Evolutionary conservation across 768 basidiomycete species (phyloP), one percentile per base, ranked within the genome.

Genomic region (Podaxis rugospora): DNA sequence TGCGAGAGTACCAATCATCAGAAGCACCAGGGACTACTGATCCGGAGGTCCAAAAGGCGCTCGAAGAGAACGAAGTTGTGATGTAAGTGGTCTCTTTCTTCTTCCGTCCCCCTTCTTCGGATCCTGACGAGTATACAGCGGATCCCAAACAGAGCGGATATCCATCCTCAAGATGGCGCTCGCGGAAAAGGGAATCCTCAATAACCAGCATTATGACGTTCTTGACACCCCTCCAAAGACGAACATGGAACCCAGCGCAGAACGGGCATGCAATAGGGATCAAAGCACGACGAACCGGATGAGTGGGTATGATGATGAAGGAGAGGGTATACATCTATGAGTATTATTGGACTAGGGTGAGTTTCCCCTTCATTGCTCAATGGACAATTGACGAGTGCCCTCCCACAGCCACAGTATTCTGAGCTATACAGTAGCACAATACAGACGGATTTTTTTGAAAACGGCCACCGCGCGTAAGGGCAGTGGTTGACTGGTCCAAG

Each of bases 61-160:
- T 86, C 6, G 77, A 84, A 59, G 92, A 94, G 72, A 94, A 94
- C 67, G 77, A 86, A 65, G 71, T 65, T 2, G 88, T 89, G 44
- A 90, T 94, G 92, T 87, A 66, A 59, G 80, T 72, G 14, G 28
- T 11, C 18, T 49, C 49, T 61, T 61, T 55, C n/a, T 52, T 37
- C 21, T 35, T 23, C 14, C 53, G 50, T 52, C 51, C 55, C 6
- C 46, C 50, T 32, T 36, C 5, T 51, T 51, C 7, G 49, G 59
- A 51, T 58, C 4, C 47, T 66, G 54, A 62, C 52, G 49, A 32
- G 35, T 46, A 27, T 59, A 32, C 64, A 93, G 92, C 63, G 87
- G 81, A 5, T 90, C 91, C 6, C 92, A 93, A 72, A 82, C 88
- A 67, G 92, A 93, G 67, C 80, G 91, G 21, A 83, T 92, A 61